These are phyloP conservation scores for Coffea canephora DNA, from an alignment of 257 asterid species.

Conservation along the genomic window DNA sequence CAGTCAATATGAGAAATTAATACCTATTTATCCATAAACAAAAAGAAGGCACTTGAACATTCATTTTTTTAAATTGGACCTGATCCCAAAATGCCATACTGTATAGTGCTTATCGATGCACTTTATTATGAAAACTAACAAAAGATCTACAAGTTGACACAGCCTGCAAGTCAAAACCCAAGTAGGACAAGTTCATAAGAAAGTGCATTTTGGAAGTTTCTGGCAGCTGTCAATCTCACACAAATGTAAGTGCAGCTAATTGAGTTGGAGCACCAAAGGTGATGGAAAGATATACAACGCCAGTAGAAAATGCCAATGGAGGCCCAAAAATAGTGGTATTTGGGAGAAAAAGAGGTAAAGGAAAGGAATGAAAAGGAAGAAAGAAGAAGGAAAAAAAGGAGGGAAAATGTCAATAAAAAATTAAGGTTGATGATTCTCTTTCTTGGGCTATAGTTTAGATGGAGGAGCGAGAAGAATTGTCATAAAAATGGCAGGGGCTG, in stretches of 20 bases:
- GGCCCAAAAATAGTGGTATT: not conserved
- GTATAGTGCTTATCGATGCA: not conserved
- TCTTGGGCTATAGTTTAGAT: not conserved
- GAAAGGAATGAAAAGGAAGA: not conserved
- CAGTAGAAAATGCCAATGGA: not conserved
- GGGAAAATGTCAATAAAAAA: too few species aligned
- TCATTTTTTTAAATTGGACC: not conserved
- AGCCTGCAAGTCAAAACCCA: not conserved
- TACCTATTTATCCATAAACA: not conserved
- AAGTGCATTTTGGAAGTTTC: not conserved
- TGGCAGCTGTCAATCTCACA: not conserved
- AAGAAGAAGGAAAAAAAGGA: not conserved
- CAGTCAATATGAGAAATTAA: slow-evolving; percentile 8
- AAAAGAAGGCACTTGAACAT: not conserved
- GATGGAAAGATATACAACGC: not conserved
- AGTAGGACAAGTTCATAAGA: not conserved
- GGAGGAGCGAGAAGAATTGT: not conserved
- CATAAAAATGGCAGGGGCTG: not conserved
- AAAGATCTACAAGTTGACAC: not conserved
- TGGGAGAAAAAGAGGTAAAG: not conserved
- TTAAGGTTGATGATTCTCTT: not conserved
- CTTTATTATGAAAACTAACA: not conserved
- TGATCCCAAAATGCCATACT: not conserved
- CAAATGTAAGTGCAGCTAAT: not conserved
- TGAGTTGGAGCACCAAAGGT: not conserved